Evolutionary conservation across 148 eudicot species (phyloP).

Genomic region (Suaeda aralocaspica): DNA sequence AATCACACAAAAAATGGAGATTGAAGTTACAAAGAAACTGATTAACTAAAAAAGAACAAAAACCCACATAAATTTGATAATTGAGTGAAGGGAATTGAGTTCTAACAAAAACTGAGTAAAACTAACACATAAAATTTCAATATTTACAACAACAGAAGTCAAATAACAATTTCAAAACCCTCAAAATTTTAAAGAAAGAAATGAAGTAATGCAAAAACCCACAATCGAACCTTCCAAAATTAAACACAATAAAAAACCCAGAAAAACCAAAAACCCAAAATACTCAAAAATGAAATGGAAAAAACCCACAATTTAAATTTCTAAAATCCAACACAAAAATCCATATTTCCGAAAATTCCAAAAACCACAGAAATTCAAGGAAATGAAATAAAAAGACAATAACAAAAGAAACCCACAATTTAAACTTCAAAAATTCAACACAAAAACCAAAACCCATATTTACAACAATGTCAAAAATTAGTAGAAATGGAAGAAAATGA

Average conservation of each 20-base stretch:
- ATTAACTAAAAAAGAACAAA: not conserved
- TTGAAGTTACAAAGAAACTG: not conserved
- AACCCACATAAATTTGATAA: not conserved
- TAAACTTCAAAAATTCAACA: not conserved
- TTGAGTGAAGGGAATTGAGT: too few relatives aligned
- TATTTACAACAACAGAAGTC: too few relatives aligned
- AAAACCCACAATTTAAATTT: not conserved
- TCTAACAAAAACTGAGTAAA: too few relatives aligned
- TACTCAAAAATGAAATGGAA: not conserved
- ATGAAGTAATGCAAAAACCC: not conserved
- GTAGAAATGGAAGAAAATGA: not conserved
- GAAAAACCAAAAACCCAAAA: too few relatives aligned
- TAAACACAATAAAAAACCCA: too few relatives aligned
- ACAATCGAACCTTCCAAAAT: too few relatives aligned
- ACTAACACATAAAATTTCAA: too few relatives aligned
- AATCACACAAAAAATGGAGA: not conserved
- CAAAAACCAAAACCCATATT: not conserved
- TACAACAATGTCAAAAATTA: not conserved
- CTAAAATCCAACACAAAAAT: too few relatives aligned
- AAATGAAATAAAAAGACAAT: not conserved
- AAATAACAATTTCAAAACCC: too few relatives aligned
- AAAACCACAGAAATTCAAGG: too few relatives aligned
- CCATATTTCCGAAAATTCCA: too few relatives aligned
- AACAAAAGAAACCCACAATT: constrained; percentile 4
- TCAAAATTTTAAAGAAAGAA: not conserved